These are phyloP conservation scores for Pascua guehoae DNA, from an alignment of 1,284 basidiomycete genomes.

Conservation along the genomic window DNA sequence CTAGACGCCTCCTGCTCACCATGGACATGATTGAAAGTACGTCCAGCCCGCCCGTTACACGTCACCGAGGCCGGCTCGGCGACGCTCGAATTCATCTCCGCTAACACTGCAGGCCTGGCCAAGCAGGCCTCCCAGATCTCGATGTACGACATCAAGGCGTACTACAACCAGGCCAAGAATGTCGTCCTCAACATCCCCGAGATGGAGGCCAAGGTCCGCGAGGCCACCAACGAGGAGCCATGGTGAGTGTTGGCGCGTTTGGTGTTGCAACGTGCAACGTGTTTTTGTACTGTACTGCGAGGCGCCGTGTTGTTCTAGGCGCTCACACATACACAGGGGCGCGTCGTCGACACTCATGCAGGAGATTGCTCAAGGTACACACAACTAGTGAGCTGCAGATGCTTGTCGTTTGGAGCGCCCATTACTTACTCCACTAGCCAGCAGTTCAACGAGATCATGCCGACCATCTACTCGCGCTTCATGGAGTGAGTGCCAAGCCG, in stretches of 20 bases:
- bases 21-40: constrained; percentile 18
- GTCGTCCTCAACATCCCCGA: constrained; percentile 76
- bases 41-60: neutral
- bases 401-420: neutral
- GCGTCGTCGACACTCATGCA: constrained; percentile 98
- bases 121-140: constrained; percentile 49
- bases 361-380: constrained; percentile 69
- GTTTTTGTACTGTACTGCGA: neutral
- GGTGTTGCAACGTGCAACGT: neutral
- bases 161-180: constrained; percentile 77
- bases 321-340: constrained; percentile 61
- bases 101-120: constrained; percentile 36
- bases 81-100: neutral
- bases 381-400: constrained; percentile 31
- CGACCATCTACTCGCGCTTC: constrained; percentile 87
- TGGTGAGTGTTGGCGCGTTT: constrained; percentile 60
- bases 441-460: constrained; percentile 99
- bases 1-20: constrained; percentile 1
- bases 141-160: constrained; percentile 87
- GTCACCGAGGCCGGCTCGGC: too few species aligned
- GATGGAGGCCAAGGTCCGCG: constrained; percentile 94
- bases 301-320: neutral
- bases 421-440: constrained; percentile 58
- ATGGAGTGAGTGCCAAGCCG: constrained; percentile 67
- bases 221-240: constrained; percentile 96